Conservation (phyloP, 2,329 filamentous ascomycete genomes). For the Aspergillus caelatus region DNA sequence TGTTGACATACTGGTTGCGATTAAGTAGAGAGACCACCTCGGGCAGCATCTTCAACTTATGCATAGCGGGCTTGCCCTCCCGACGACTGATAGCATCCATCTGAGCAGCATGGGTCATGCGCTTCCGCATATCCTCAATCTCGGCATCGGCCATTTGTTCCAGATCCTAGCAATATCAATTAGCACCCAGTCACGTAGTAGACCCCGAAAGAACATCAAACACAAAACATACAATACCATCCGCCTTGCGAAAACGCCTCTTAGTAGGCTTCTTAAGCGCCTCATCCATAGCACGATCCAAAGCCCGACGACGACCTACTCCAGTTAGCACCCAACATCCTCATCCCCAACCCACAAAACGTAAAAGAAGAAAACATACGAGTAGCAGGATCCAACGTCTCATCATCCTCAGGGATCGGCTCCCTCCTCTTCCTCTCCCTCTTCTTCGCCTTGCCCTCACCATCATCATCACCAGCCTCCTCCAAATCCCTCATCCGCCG, state of each 20-base stretch:
- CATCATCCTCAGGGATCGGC: constrained; percentile 68
- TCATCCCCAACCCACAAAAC: neutral
- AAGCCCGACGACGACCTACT: constrained; percentile 71
- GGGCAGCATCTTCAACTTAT: constrained; percentile 92
- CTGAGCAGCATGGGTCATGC: constrained; percentile 89
- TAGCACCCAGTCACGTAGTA: neutral
- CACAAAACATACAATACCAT: constrained; percentile 72
- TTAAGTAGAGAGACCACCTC: constrained; percentile 88
- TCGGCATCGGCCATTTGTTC: constrained; percentile 89
- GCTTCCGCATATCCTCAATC: constrained; percentile 81
- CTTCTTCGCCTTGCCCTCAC: constrained; percentile 52
- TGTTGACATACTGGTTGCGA: constrained; percentile 78
- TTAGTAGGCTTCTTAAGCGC: constrained; percentile 81
- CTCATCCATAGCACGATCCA: constrained; percentile 85
- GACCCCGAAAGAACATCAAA: neutral
- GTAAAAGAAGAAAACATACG: constrained; percentile 52
- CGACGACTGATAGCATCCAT: constrained; percentile 82
- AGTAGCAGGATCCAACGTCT: constrained; percentile 80
- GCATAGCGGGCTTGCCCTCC: constrained; percentile 76
- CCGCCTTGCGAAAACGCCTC: constrained; percentile 72
- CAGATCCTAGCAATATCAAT: constrained; percentile 65
- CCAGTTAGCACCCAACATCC: neutral
- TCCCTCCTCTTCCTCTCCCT: constrained; percentile 55
- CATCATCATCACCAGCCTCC: constrained; percentile 51
- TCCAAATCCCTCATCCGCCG: constrained; percentile 71